Evolutionary conservation across 2,329 filamentous ascomycete genomes (phyloP).

Genomic region (Sporothrix humicola): DNA sequence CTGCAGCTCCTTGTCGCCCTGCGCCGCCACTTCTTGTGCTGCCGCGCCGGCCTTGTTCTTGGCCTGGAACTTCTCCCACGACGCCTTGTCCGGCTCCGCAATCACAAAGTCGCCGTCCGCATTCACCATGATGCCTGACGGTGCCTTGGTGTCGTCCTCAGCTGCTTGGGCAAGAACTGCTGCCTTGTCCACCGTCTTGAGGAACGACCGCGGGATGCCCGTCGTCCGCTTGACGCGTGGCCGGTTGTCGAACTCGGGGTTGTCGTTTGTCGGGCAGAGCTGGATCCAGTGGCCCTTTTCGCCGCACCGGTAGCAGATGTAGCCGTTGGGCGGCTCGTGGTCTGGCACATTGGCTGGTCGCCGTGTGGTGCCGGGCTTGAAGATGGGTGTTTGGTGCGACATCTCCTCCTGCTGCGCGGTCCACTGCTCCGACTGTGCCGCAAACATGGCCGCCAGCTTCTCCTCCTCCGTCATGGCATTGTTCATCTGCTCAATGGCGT

Average conservation of each 20-base stretch:
- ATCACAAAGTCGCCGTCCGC: conserved; percentile 97
- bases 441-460: conserved; percentile 89
- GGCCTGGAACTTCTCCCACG: conserved; percentile 97
- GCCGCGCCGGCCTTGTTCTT: conserved; percentile 87
- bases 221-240: conserved; percentile 95
- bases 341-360: conserved; percentile 79
- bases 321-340: conserved; percentile 89
- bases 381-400: conserved; percentile 73
- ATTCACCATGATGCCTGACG: conserved; percentile 94
- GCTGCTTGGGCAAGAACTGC: conserved; percentile 74
- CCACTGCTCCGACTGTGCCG: conserved; percentile 89
- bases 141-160: conserved; percentile 79
- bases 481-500: conserved; percentile 69
- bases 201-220: conserved; percentile 91
- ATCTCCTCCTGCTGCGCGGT: conserved; percentile 91
- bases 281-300: conserved; percentile 99
- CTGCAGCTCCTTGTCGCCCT: conserved; percentile 84
- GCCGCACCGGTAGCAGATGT: conserved; percentile 94
- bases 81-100: conserved; percentile 90
- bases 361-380: conserved; percentile 65
- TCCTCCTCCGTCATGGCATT: conserved; percentile 90
- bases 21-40: conserved; percentile 75
- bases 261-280: conserved; percentile 96
- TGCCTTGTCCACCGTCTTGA: conserved; percentile 94
- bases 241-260: conserved; percentile 92